Evolutionary conservation across 208 protist species (phyloP).

Genomic region (Entamoeba moshkovskii): DNA sequence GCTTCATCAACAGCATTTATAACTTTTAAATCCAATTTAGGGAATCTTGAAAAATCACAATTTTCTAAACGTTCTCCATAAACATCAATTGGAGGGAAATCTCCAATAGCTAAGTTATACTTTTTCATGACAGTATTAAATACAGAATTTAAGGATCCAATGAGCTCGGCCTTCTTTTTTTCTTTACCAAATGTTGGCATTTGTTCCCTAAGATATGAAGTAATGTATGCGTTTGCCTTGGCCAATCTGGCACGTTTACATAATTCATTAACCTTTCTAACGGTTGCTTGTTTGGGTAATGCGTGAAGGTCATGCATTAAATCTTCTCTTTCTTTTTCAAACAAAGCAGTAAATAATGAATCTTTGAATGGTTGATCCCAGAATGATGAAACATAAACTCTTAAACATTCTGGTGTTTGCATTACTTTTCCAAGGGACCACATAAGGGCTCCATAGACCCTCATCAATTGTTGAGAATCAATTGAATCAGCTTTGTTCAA

Average conservation of each 20-base stretch:
- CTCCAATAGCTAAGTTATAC: neutral
- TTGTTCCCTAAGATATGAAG: conserved; percentile 45
- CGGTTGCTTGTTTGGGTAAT: conserved; percentile 61
- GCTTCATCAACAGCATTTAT: neutral
- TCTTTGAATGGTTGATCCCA: conserved; percentile 67
- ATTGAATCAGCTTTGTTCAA: conserved; percentile 86
- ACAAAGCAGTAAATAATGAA: conserved; percentile 43
- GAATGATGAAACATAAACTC: conserved; percentile 81
- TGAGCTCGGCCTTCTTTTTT: neutral
- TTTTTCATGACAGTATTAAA: neutral
- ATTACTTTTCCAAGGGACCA: conserved; percentile 77
- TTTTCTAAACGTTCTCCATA: neutral
- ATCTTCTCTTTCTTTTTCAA: conserved; percentile 61
- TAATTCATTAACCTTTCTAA: conserved; percentile 69
- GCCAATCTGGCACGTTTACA: conserved; percentile 61
- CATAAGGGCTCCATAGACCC: conserved; percentile 82
- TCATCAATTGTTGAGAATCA: conserved; percentile 72
- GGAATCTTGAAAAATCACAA: neutral
- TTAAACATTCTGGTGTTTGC: conserved; percentile 72
- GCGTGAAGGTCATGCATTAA: conserved; percentile 58
- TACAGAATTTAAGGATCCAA: neutral
- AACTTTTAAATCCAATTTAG: neutral
- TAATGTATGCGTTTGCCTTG: conserved; percentile 61
- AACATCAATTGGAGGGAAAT: neutral
- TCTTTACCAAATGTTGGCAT: conserved; percentile 16